These are phyloP conservation scores for Aspergillus calidoustus DNA, from an alignment of 2,329 filamentous ascomycete species.

Conservation along the genomic window DNA sequence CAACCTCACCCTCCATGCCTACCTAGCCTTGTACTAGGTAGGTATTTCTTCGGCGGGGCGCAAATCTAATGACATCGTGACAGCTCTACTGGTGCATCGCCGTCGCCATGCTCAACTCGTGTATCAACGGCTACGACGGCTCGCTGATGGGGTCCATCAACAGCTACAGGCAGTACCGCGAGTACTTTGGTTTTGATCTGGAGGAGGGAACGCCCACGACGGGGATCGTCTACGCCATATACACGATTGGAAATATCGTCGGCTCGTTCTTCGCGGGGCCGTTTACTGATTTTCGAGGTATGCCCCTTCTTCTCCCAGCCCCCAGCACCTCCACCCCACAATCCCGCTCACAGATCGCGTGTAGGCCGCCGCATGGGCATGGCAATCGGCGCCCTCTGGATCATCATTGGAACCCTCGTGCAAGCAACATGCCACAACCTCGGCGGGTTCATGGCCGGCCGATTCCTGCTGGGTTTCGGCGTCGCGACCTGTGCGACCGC, in stretches of 20 bases:
- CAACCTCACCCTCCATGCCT: not conserved
- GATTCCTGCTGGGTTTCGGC: conserved; percentile 39
- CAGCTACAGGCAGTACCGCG: conserved; percentile 50
- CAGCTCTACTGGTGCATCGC: conserved; percentile 49
- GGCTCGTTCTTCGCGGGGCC: conserved; percentile 51
- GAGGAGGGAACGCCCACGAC: conserved; percentile 48
- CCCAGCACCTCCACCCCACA: not conserved
- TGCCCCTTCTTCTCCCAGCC: not conserved
- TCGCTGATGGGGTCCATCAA: conserved; percentile 56
- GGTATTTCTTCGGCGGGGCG: too few species aligned
- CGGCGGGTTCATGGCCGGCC: conserved; percentile 36
- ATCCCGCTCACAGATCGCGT: not conserved
- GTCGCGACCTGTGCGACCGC: conserved; percentile 33
- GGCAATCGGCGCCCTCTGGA: conserved; percentile 31
- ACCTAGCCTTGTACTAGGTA: not conserved
- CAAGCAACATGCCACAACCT: conserved; percentile 32
- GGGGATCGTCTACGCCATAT: conserved; percentile 55
- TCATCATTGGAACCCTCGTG: conserved; percentile 33
- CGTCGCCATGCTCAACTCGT: conserved; percentile 51
- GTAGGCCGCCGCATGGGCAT: conserved; percentile 35
- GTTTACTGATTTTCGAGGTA: conserved; percentile 46
- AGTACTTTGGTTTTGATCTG: conserved; percentile 48
- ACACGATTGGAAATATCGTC: conserved; percentile 56
- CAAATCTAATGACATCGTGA: not conserved
- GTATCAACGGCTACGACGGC: conserved; percentile 56